A percentile compares a stretch with the other conserved stretches of the same genome.
Conservation (phyloP, 768 basidiomycete species). For the Boletus coccyginus region DNA sequence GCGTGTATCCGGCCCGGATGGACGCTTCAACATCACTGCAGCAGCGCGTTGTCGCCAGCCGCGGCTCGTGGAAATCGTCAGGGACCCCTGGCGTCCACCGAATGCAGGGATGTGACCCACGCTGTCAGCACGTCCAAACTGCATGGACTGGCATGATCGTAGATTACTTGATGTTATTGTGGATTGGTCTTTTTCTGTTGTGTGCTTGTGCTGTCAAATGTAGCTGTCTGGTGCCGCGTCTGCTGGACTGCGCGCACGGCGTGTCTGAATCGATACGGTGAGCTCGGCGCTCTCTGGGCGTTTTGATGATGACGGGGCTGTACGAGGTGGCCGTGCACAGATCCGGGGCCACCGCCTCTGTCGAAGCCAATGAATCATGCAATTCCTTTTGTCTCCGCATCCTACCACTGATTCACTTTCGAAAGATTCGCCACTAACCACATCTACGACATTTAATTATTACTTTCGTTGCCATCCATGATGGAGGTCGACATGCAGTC, state of each 20-base stretch:
- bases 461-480: constrained; percentile 11
- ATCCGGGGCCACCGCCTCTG: background rate
- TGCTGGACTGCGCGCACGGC: no score
- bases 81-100: background rate
- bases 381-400: background rate
- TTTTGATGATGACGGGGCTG: background rate
- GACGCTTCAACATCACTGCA: no score
- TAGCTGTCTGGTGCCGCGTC: background rate
- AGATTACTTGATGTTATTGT: background rate
- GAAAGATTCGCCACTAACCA: background rate
- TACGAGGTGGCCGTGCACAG: constrained; percentile 4
- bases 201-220: background rate
- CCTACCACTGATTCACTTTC: background rate
- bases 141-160: background rate
- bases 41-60: background rate
- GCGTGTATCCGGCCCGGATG: no score
- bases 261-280: background rate
- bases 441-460: background rate
- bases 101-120: background rate
- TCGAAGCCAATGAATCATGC: background rate
- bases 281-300: background rate
- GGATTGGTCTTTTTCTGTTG: background rate
- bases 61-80: background rate
- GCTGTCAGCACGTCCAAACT: no score
- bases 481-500: constrained; percentile 62